Evolutionary conservation across 345 rosid species (phyloP), one percentile per base, ranked within the genome.

Genomic region (Durio zibethinus): DNA sequence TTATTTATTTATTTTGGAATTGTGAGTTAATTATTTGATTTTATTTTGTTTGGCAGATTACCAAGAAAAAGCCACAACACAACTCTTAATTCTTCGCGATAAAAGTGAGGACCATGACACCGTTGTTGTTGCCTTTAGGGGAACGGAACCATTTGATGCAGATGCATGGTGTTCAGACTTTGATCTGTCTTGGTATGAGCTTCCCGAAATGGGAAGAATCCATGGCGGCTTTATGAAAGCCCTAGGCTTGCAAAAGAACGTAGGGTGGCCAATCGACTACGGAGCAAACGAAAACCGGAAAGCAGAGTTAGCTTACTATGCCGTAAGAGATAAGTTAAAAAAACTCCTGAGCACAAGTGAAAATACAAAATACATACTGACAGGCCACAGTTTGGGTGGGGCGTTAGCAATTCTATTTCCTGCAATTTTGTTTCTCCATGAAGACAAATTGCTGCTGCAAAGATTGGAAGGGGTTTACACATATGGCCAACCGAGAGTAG

Each of bases 401-500:
- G 94, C 97, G 16, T 70, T 93, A 16, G 98, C 97, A 23, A 82
- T 88, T 75, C 82, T 93, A 20, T 93, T 93, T 79, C 77, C 85
- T 1, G 87, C 90, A 35, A 71, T 93, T 71, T 76, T 90, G 47
- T 68, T 82, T 16, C 54, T 85, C 4, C 94, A 90, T 50, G 87
- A 83, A 1, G 94, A 93, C 82, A 81, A 76, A 25, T 52, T 73
- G 72, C 48, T 93, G 81, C 38, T 93, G 81, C 79, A 85, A 54
- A 89, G 87, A 80, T 66, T 90, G 29, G 88, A 86, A 66, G 93
- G 89, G 7, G 81, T 93, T 4, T 91, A 88, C 40, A 93, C 94
- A 6, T 93, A 76, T 69, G 94, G 98, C 66, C 97, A 93, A 72
- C 97, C 97, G 10, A 88, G 91, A 38, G 98, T 91, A n/a, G 98